Evolutionary conservation across 1,139 yeast species (phyloP).

Genomic region (Eremothecium coryli): DNA sequence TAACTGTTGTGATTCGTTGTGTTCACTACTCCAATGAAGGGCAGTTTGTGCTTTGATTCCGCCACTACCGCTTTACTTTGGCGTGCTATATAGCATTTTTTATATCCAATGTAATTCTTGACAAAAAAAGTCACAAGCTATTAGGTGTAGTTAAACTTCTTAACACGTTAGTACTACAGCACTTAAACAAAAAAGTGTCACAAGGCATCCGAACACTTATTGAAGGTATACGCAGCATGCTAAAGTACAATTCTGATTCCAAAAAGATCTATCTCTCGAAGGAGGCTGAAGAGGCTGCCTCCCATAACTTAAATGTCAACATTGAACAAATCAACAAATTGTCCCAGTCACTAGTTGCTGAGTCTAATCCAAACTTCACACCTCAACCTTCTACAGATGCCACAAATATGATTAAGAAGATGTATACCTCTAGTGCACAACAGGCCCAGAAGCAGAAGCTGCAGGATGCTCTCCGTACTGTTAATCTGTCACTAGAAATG

Average conservation of each 20-base stretch:
- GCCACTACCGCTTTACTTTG: too few species aligned
- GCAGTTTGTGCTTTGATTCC: too few species aligned
- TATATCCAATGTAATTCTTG: too few species aligned
- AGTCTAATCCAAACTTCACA: conserved; percentile 47
- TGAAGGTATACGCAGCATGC: background rate
- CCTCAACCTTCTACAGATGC: conserved; percentile 57
- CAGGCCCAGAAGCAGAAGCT: conserved; percentile 54
- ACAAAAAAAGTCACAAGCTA: too few species aligned
- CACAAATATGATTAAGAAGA: conserved; percentile 58
- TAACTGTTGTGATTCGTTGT: too few species aligned
- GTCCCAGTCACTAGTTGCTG: conserved; percentile 48
- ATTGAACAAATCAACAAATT: conserved; percentile 56
- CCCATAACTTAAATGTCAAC: conserved; percentile 39
- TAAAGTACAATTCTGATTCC: conserved; percentile 22
- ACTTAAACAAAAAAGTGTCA: background rate
- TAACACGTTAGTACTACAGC: too few species aligned
- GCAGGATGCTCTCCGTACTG: conserved; percentile 64
- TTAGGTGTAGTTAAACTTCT: too few species aligned
- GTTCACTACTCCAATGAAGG: too few species aligned
- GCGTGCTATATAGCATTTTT: too few species aligned
- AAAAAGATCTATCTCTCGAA: conserved; percentile 13
- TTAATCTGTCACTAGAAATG: conserved; percentile 72
- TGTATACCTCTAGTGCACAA: conserved; percentile 64
- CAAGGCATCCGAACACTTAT: background rate
- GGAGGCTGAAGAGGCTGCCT: conserved; percentile 12